These are phyloP conservation scores for Nicotiana undulata DNA, from an alignment of 257 asterid species.

Conservation along the genomic window DNA sequence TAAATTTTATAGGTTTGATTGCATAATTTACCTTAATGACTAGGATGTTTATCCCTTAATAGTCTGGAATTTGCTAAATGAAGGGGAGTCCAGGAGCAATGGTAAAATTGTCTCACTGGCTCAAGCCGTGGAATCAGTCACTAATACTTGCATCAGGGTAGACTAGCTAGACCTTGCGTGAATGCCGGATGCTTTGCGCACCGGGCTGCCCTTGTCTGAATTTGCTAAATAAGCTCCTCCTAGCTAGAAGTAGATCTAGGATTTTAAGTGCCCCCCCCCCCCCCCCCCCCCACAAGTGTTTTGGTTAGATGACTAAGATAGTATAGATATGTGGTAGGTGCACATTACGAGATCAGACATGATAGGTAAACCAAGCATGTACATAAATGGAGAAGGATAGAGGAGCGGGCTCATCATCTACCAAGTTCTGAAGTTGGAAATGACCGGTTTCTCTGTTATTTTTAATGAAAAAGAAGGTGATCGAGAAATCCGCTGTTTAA, in stretches of 20 bases:
- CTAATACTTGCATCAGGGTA: no score
- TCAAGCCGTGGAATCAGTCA: no score
- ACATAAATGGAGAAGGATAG: not conserved
- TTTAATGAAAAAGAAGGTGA: no score
- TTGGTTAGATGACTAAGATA: not conserved
- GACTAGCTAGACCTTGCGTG: no score
- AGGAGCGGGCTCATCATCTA: not conserved
- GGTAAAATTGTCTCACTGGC: no score
- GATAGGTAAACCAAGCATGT: not conserved
- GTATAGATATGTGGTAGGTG: not conserved
- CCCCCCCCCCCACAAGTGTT: no score
- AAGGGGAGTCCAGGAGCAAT: no score
- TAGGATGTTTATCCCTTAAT: no score
- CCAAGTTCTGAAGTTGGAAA: not conserved
- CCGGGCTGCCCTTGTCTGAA: not conserved
- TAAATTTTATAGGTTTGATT: not conserved
- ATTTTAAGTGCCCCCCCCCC: no score
- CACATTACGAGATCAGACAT: not conserved
- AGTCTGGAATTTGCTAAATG: not conserved
- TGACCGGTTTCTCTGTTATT: not conserved
- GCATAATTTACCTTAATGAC: not conserved
- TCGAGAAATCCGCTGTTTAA: no score
- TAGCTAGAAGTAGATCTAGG: not conserved
- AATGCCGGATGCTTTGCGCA: no score
- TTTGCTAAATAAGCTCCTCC: not conserved